Conservation (phyloP, 352 stramenopile genomes). For the Phytopythium aichiense region DNA sequence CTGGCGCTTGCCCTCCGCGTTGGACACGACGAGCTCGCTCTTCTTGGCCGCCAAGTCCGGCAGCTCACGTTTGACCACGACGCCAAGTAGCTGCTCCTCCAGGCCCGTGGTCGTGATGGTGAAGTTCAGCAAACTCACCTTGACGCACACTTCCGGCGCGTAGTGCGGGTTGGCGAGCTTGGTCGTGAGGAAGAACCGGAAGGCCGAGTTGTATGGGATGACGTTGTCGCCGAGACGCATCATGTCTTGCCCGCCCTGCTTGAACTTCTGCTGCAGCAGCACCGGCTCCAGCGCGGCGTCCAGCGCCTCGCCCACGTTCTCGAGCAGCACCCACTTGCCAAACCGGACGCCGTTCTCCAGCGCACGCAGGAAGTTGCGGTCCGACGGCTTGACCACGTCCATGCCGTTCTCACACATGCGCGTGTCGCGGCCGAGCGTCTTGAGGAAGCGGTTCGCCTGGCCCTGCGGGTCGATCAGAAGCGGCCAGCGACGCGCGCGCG, state of each 20-base stretch:
- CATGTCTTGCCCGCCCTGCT: constrained; percentile 90
- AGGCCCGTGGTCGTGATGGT: constrained; percentile 91
- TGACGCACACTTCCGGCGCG: constrained; percentile 87
- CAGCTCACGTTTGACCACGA: constrained; percentile 88
- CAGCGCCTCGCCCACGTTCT: constrained; percentile 85
- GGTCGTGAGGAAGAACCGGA: constrained; percentile 91
- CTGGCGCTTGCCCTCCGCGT: constrained; percentile 85
- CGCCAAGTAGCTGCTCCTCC: constrained; percentile 88
- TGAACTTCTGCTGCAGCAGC: constrained; percentile 91
- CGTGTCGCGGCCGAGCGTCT: constrained; percentile 88
- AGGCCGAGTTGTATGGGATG: constrained; percentile 89
- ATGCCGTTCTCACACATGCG: constrained; percentile 82
- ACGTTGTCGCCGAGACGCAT: constrained; percentile 90
- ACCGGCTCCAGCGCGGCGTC: constrained; percentile 90
- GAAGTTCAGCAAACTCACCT: constrained; percentile 92
- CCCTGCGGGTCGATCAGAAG: constrained; percentile 92
- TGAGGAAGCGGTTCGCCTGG: constrained; percentile 93
- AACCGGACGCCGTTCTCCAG: constrained; percentile 92
- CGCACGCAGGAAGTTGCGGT: constrained; percentile 79
- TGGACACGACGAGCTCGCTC: constrained; percentile 86
- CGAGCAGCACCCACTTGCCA: constrained; percentile 89
- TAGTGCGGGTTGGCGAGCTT: constrained; percentile 93
- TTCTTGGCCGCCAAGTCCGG: constrained; percentile 90
- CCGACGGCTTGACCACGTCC: constrained; percentile 80
- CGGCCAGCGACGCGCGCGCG: constrained; percentile 83